Conservation (phyloP, 306 rosid species). For the barrel medic (Medicago truncatula) region DNA sequence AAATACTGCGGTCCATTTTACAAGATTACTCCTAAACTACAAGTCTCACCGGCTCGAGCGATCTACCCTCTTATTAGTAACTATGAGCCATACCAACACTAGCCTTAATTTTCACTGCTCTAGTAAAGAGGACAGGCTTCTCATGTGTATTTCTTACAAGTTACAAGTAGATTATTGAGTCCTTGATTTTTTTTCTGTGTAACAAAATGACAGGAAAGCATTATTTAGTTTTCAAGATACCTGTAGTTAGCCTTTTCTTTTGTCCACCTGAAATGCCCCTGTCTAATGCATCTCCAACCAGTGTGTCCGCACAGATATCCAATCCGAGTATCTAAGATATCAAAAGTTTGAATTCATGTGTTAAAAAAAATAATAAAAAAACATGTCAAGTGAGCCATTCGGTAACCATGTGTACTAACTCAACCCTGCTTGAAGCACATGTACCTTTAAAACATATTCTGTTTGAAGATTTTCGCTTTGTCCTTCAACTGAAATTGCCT, state of each 20-base stretch:
- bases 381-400: slow-evolving; percentile 31
- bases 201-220: slow-evolving; percentile 13
- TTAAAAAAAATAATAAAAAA: slow-evolving; percentile 37
- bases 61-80: no score
- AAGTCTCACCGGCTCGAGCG: no score
- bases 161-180: slow-evolving; percentile 28
- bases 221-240: slow-evolving; percentile 41
- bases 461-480: slow-evolving; percentile 66
- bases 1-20: no score
- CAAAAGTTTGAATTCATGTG: slow-evolving; percentile 31
- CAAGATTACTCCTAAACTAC: no score
- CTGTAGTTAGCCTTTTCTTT: slow-evolving; percentile 80
- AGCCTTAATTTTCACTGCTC: slow-evolving; percentile 27
- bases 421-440: slow-evolving; percentile 35
- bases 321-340: slow-evolving; percentile 71
- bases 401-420: slow-evolving; percentile 30
- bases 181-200: not conserved
- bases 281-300: slow-evolving; percentile 68
- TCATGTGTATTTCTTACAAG: slow-evolving; percentile 22
- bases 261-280: slow-evolving; percentile 90
- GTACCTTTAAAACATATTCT: slow-evolving; percentile 66
- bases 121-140: slow-evolving; percentile 39
- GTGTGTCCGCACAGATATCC: slow-evolving; percentile 70
- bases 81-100: no score
- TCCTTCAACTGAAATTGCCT: slow-evolving; percentile 72